A percentile compares a stretch with the other conserved stretches of the same genome.
Conservation (phyloP, 2,329 filamentous ascomycete genomes). For the Karstenula rhodostoma region DNA sequence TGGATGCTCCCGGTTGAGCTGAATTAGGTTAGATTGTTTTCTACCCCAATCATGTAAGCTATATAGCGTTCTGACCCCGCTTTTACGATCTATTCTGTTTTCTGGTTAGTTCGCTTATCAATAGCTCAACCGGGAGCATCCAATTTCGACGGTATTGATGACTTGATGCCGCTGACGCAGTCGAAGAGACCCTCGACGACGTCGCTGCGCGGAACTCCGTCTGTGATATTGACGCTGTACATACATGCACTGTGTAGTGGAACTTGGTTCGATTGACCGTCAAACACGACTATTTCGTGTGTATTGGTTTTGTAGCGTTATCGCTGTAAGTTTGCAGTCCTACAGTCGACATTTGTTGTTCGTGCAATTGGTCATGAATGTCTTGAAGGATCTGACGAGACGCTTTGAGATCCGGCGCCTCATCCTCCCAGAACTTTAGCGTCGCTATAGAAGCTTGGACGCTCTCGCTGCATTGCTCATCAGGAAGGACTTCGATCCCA, state of each 20-base stretch:
- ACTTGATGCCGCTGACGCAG: neutral
- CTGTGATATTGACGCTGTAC: neutral
- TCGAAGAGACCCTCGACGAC: neutral
- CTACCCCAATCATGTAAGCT: too few relatives aligned
- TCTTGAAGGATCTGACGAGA: neutral
- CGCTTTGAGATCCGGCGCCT: conserved; percentile 24
- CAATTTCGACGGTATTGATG: too few relatives aligned
- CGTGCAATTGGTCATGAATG: neutral
- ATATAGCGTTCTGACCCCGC: too few relatives aligned
- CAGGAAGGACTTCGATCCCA: conserved; percentile 15
- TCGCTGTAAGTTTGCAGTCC: neutral
- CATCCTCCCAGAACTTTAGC: conserved; percentile 28
- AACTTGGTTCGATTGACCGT: neutral
- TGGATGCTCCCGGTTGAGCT: too few relatives aligned
- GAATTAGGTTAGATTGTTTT: too few relatives aligned
- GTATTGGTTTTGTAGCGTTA: neutral
- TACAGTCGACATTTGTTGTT: neutral
- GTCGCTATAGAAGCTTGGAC: conserved; percentile 20
- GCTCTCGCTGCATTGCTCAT: conserved; percentile 9
- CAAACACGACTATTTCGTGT: neutral
- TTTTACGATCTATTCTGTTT: too few relatives aligned
- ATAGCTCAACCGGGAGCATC: too few relatives aligned
- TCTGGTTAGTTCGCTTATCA: too few relatives aligned
- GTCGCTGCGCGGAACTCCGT: neutral
- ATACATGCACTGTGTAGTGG: too few relatives aligned